Base-by-base conservation (phyloP, 2,329 filamentous ascomycete genomes). In the Akanthomyces muscarius region DNA sequence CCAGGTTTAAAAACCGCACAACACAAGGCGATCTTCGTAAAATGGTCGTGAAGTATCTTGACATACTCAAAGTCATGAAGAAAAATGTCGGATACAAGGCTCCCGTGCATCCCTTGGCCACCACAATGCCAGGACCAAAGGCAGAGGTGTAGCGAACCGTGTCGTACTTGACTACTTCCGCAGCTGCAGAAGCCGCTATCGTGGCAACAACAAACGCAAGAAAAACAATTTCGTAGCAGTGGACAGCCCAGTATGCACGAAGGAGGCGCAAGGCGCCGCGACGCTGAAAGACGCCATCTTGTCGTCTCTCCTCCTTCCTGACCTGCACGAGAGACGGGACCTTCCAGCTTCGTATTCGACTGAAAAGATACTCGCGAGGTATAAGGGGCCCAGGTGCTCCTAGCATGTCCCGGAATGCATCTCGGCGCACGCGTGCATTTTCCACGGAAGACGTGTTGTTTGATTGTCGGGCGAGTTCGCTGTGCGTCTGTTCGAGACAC, bases 61-160 rank as follows among this genome's bases (percentile, higher is more conserved):
- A 84, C 83, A 86, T 86, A 67, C 81, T 84, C 5, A 86, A 72
- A 7, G 86, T 75, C 63, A 86, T 74, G 66, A 86, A 85, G 72
- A 85, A 85, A 62, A 86, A 78, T 1, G 82, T 85, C 21, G 83
- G 82, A 55, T 85, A 86, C 1, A 86, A 67, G 0, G 80, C 78
- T 4, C 84, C 84, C 11, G 83, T 82, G 50, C 75, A 80, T 0
- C 80, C 79, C 70, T 86, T 86, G 4, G 83, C 80, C 56, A 86
- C 68, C 4, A 83, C 80, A 8, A 83, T 78, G 6, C 83, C 83
- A 81, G 82, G 84, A 14, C 82, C 83, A 21, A 85, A 80, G 0
- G 79, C 83, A 16, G 75, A 77, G 18, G 78, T 77, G 63, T 81
- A 83, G 13, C 74, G 65, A 0, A 72, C 67, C 1, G 73, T 76